These are phyloP conservation scores for Pichia norvegensis DNA, from an alignment of 1,139 yeast species.

Conservation along the genomic window DNA sequence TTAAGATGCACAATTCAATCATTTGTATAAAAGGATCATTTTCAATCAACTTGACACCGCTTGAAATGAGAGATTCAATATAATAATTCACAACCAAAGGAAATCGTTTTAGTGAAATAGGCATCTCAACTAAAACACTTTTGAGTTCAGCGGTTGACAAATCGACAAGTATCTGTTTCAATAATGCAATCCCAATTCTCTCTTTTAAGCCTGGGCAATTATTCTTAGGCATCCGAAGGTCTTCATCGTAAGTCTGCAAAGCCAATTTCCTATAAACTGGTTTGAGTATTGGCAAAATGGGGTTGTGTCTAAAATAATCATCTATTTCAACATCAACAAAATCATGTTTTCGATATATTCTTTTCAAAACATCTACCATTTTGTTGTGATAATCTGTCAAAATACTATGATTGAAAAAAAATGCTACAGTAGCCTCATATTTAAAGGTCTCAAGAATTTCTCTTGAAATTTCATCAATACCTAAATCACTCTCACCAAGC, in stretches of 20 bases:
- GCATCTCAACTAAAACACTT: slow-evolving; percentile 4
- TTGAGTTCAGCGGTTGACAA: not conserved
- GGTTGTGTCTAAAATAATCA: slow-evolving; percentile 20
- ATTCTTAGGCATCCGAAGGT: not conserved
- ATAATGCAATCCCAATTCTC: not conserved
- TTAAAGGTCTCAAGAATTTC: slow-evolving; percentile 3
- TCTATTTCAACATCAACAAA: slow-evolving; percentile 14
- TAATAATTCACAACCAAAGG: slow-evolving; percentile 20
- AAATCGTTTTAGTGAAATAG: slow-evolving; percentile 19
- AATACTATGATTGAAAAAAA: slow-evolving; percentile 5
- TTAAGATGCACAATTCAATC: slow-evolving; percentile 14
- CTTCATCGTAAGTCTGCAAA: not conserved
- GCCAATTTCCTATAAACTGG: slow-evolving; percentile 14
- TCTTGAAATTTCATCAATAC: slow-evolving; percentile 5
- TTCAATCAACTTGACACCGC: slow-evolving; percentile 11
- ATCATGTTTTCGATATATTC: slow-evolving; percentile 13
- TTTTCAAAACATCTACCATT: slow-evolving; percentile 20
- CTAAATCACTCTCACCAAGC: not conserved
- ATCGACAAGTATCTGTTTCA: not conserved
- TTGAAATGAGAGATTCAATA: slow-evolving; percentile 13
- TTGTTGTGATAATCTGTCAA: slow-evolving; percentile 17
- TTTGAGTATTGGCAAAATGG: slow-evolving; percentile 22
- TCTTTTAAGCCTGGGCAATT: not conserved
- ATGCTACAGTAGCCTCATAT: slow-evolving; percentile 5
- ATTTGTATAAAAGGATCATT: slow-evolving; percentile 18